Evolutionary conservation across 1,284 basidiomycete species (phyloP).

Genomic region (Coniferiporia weirii): DNA sequence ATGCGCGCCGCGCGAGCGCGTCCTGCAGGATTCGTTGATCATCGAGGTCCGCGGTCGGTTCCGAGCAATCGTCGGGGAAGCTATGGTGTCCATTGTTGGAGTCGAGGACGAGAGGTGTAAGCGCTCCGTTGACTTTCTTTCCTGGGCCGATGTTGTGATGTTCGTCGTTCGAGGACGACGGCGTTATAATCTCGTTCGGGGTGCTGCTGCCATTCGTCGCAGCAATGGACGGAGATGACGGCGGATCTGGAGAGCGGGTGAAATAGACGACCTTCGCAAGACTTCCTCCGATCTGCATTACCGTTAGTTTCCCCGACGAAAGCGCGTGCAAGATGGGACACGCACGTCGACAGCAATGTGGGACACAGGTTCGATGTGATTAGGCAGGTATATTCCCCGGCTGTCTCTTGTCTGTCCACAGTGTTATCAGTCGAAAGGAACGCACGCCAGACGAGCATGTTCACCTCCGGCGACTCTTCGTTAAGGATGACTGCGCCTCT

Average conservation of each 20-base stretch:
- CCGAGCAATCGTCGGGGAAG: background rate
- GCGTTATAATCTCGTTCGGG: slow-evolving; percentile 42
- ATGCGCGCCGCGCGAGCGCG: slow-evolving; percentile 62
- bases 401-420: slow-evolving; percentile 77
- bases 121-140: slow-evolving; percentile 55
- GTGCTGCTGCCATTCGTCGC: slow-evolving; percentile 52
- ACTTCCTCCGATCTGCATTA: slow-evolving; percentile 84
- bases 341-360: slow-evolving; percentile 93
- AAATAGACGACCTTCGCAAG: slow-evolving; percentile 99
- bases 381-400: slow-evolving; percentile 91
- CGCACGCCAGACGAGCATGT: slow-evolving; percentile 18
- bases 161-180: slow-evolving; percentile 42
- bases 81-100: slow-evolving; percentile 28
- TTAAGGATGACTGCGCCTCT: slow-evolving; percentile 84
- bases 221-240: slow-evolving; percentile 58
- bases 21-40: slow-evolving; percentile 41
- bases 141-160: slow-evolving; percentile 25
- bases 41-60: background rate
- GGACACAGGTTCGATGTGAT: slow-evolving; percentile 94
- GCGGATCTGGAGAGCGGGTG: slow-evolving; percentile 81
- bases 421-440: background rate
- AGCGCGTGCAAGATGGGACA: slow-evolving; percentile 23
- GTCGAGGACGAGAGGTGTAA: slow-evolving; percentile 77
- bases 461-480: slow-evolving; percentile 88
- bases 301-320: slow-evolving; percentile 5